Evolutionary conservation across 208 protist genomes (phyloP).

Genomic region (Phytomonas francai): DNA sequence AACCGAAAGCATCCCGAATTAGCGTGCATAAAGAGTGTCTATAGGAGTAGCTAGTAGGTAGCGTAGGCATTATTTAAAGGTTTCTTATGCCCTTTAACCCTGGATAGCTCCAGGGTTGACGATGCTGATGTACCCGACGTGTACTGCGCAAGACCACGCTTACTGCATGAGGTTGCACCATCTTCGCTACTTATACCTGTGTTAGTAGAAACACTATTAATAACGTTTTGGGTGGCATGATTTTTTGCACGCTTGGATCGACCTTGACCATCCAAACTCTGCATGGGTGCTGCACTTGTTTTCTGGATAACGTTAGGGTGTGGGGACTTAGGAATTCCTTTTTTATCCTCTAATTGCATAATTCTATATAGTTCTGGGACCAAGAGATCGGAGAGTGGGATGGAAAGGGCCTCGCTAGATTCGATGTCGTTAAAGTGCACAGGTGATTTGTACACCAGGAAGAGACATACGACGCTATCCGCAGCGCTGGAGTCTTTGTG

Average conservation of each 20-base stretch:
- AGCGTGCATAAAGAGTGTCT: neutral
- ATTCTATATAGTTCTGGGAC: conserved; percentile 32
- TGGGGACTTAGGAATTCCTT: neutral
- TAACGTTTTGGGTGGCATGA: neutral
- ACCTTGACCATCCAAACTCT: neutral
- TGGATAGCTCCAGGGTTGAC: neutral
- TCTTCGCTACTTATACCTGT: neutral
- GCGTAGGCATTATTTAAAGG: neutral
- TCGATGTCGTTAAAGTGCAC: conserved; percentile 83
- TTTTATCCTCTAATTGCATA: conserved; percentile 11
- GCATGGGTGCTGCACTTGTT: neutral
- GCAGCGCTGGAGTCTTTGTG: neutral
- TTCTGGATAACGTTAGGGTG: neutral
- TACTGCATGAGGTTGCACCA: neutral
- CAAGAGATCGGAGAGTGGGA: conserved; percentile 36
- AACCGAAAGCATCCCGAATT: neutral
- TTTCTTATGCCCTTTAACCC: neutral
- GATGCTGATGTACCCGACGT: neutral
- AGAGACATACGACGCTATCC: conserved; percentile 33
- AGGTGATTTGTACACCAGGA: conserved; percentile 62
- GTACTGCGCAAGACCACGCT: neutral
- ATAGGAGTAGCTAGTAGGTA: neutral
- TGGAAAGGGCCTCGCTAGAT: conserved; percentile 4
- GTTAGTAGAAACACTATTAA: neutral
- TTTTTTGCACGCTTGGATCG: neutral